Conservation (phyloP, 2,329 filamentous ascomycete species). For the Dactylellina haptotyla region DNA sequence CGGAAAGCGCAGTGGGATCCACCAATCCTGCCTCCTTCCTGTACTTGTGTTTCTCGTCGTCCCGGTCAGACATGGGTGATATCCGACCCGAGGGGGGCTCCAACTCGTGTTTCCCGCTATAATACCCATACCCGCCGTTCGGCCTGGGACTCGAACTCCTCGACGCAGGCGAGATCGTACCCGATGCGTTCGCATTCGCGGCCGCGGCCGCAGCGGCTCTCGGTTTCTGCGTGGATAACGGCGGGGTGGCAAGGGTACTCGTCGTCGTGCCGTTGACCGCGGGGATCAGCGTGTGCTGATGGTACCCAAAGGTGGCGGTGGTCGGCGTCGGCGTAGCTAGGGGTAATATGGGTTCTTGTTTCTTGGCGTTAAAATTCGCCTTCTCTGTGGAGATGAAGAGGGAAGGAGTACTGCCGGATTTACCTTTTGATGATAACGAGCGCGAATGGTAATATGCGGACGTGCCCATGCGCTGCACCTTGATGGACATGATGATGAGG, state of each 20-base stretch:
- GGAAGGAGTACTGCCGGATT: conserved; percentile 42
- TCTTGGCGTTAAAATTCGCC: conserved; percentile 55
- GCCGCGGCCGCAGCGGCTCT: neutral
- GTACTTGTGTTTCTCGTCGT: conserved; percentile 51
- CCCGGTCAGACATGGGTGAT: conserved; percentile 34
- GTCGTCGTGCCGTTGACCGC: conserved; percentile 52
- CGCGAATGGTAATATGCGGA: conserved; percentile 40
- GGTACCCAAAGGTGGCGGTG: conserved; percentile 46
- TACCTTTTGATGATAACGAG: conserved; percentile 51
- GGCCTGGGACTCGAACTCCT: conserved; percentile 41
- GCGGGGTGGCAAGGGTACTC: conserved; percentile 47
- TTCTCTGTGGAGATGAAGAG: conserved; percentile 54
- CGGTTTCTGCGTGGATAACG: conserved; percentile 40
- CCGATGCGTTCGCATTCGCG: conserved; percentile 5
- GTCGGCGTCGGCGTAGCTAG: conserved; percentile 51
- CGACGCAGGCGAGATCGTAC: conserved; percentile 37
- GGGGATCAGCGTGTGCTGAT: conserved; percentile 48
- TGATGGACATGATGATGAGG: conserved; percentile 48
- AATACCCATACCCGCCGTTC: conserved; percentile 44
- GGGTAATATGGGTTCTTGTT: conserved; percentile 51
- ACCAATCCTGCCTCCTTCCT: conserved; percentile 42
- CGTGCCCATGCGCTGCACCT: conserved; percentile 36
- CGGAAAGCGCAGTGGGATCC: conserved; percentile 28
- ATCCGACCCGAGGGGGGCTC: conserved; percentile 23
- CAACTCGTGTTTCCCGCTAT: conserved; percentile 23